Base-by-base conservation (phyloP, 192 early-diverging fungal species). In the Backusella macrospora region DNA sequence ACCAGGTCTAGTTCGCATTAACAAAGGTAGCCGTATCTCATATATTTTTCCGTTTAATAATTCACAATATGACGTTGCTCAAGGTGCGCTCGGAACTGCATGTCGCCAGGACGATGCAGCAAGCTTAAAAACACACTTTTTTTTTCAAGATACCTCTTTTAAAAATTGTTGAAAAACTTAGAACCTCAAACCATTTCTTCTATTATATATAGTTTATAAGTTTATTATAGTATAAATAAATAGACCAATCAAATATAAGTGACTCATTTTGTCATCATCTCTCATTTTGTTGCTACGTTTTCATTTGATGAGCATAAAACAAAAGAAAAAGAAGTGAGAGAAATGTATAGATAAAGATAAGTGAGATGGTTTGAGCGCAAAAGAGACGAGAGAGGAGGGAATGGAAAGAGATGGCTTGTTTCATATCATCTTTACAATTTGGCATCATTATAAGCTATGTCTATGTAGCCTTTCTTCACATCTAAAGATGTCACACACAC, bases 21-120 rank as follows among this genome's bases (percentile, higher is more conserved):
- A 87, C 13, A 78, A 87, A 81, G 78, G 80, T 15, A 65, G 85
- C 44, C 87, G 96, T n/a, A 94, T 99, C 68, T 86, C 94, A 0
- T 76, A 94, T 45, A 80, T 82, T 29, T 80, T 99, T 6, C 74
- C 82, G 1, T 78, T 86, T 10, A 83, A 79, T 18, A 73, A 79
- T 9, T 90, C 94, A 47, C 77, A 96, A 13, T 89, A 96, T 75
- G 97, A 96, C 8, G 96, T 97, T 12, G 93, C 94, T 8, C 96
- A 99, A 83, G 96, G 95, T 68, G 94, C 96, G 0, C 76, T 99
- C 46, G 96, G 86, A 5, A 76, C 98, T 37, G 95, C 98, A 76
- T 91, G 90, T 52, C 83, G 95, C 44, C 73, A 62, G 3, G 86
- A 89, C 45, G 96, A 98, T 77, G 42, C 44, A 6, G 48, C 76